Evolutionary conservation across 2,329 filamentous ascomycete genomes (phyloP).

Genomic region (Scedosporium minutisporum): DNA sequence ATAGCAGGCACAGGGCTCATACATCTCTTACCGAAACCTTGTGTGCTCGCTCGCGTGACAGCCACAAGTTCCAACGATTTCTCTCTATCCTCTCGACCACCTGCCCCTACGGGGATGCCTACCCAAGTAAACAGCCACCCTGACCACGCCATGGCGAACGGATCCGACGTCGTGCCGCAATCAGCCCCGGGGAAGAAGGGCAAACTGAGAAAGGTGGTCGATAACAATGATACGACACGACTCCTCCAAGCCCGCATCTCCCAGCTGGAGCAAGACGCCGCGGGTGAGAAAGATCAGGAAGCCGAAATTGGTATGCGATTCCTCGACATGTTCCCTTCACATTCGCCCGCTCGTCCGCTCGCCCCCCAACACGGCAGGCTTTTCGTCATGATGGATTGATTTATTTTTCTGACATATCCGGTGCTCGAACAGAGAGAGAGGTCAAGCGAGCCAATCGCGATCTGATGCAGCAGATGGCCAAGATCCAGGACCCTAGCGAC

Average conservation of each 20-base stretch:
- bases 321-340: not conserved
- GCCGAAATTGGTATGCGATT: constrained; percentile 72
- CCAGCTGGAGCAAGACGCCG: constrained; percentile 86
- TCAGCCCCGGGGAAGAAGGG: constrained; percentile 58
- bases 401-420: not conserved
- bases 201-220: constrained; percentile 75
- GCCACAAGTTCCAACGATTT: not conserved
- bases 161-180: constrained; percentile 11
- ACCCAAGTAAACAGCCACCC: constrained; percentile 1
- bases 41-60: constrained; percentile 1
- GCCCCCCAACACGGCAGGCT: not conserved
- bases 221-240: constrained; percentile 84
- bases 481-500: constrained; percentile 75
- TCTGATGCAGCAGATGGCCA: constrained; percentile 75
- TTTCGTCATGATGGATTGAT: not conserved
- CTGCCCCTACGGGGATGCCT: not conserved
- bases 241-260: constrained; percentile 88
- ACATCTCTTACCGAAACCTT: no score
- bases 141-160: constrained; percentile 5
- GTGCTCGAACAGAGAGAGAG: constrained; percentile 59
- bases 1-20: no score
- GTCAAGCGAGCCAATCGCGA: constrained; percentile 91
- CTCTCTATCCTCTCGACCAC: not conserved
- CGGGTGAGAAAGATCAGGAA: constrained; percentile 90
- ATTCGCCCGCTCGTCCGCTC: not conserved